These are phyloP conservation scores for Bipolaris gigantea DNA, from an alignment of 2,329 filamentous ascomycete species.

Conservation along the genomic window DNA sequence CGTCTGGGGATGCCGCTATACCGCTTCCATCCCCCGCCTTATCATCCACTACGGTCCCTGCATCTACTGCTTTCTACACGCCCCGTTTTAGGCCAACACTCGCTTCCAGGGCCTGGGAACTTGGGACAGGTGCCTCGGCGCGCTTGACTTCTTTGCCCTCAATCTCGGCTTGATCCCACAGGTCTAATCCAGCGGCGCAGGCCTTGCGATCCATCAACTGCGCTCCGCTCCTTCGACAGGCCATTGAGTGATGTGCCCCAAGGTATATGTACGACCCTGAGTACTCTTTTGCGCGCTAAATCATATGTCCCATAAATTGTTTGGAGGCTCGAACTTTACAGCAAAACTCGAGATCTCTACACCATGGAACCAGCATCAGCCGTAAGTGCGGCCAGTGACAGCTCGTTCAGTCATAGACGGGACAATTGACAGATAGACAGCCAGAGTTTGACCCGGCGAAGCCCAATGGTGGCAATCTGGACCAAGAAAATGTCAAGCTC, in stretches of 20 bases:
- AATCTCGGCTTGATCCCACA: constrained; percentile 9
- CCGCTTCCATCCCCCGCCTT: constrained; percentile 16
- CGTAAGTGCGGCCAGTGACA: constrained; percentile 12
- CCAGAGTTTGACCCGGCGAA: constrained; percentile 47
- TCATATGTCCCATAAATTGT: constrained; percentile 5
- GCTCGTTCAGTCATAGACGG: not conserved
- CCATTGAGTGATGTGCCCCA: not conserved
- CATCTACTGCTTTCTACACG: constrained; percentile 18
- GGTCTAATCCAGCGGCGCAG: constrained; percentile 9
- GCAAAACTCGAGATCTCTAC: not conserved
- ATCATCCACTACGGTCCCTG: constrained; percentile 20
- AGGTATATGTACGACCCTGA: constrained; percentile 30
- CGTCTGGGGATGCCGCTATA: constrained; percentile 11
- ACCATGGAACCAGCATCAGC: constrained; percentile 22
- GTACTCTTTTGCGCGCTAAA: constrained; percentile 15
- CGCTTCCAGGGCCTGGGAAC: constrained; percentile 14
- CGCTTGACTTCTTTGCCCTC: constrained; percentile 9
- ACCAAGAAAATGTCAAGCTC: constrained; percentile 58
- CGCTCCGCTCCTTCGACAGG: constrained; percentile 15
- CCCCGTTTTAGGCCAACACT: constrained; percentile 5
- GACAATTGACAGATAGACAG: constrained; percentile 17
- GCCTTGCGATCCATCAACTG: constrained; percentile 11
- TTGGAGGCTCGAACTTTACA: constrained; percentile 3
- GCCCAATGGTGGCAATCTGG: constrained; percentile 59
- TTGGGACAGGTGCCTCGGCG: constrained; percentile 11